A percentile compares a stretch with the other conserved stretches of the same genome.
phyloP scores from a whole-genome alignment of 371 early-diverging fungal genomes.

The Saksenaea vasiformis region DNA sequence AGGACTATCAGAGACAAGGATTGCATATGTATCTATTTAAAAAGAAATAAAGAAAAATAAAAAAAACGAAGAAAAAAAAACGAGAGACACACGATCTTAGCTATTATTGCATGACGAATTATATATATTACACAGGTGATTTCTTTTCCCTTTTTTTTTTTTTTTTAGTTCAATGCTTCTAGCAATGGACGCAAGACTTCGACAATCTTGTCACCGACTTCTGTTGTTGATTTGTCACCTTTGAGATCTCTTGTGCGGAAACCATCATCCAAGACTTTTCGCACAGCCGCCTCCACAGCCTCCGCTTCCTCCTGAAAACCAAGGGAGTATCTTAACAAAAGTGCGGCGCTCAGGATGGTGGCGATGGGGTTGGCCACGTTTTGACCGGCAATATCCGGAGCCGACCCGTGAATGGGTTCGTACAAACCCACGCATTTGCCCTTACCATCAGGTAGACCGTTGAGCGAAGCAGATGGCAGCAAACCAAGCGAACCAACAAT shows the following conservation, averaged over 20 bases:
- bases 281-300: conserved; percentile 90
- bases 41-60: conserved; percentile 21
- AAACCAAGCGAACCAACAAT: conserved; percentile 95
- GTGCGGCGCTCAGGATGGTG: conserved; percentile 93
- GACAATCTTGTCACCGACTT: conserved; percentile 90
- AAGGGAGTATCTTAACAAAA: conserved; percentile 94
- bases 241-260: conserved; percentile 90
- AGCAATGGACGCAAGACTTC: conserved; percentile 68
- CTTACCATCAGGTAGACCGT: conserved; percentile 77
- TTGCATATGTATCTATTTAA: conserved; percentile 33
- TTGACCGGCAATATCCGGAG: conserved; percentile 97
- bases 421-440: conserved; percentile 84
- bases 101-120: neutral
- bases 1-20: conserved; percentile 20
- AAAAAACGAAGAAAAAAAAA: neutral
- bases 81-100: neutral
- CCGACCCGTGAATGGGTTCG: conserved; percentile 98
- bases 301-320: conserved; percentile 85
- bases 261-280: conserved; percentile 85
- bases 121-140: neutral
- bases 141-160: conserved; percentile 10
- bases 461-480: conserved; percentile 90
- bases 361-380: conserved; percentile 96
- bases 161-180: conserved; percentile 26
- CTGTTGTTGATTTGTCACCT: conserved; percentile 78